Evolutionary conservation across 169 alveolate species (phyloP), one percentile per base, ranked within the genome.

Genomic region (Plasmodium chabaudi): DNA sequence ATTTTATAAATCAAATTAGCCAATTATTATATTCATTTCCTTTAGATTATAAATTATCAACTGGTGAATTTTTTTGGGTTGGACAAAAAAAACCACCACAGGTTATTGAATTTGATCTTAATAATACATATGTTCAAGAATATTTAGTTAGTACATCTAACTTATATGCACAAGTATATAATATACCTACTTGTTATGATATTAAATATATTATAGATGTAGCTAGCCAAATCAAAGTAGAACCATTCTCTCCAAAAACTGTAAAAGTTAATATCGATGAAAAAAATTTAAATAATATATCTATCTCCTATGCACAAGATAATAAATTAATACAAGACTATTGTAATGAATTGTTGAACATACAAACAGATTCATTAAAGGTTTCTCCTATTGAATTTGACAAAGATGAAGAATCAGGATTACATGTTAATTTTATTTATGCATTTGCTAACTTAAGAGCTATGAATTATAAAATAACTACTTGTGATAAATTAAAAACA

Each of bases 31-130:
- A 96, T 87, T 95, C 98, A 59, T 98, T 98, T 96, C 99, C 99
- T 0, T 94, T 92, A 44, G 99, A 98, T 72, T 98, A 98, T 84
- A 93, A 87, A 71, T 97, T 97, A 56, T 91, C 95, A n/a, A 98
- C 97, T 70, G 99, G 99, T 2, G 92, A 95, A 12, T 96, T 93
- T 65, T 99, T 99, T 94, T 99, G 99, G 99, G 93, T 98, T 44
- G 99, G 99, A 15, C 99, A 99, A 13, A 99, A 99, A 89, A 95
- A 99, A 91, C 96, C 98, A n/a, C 99, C 99, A 9, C 88, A 89
- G 55, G 98, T 99, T 12, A 93, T 97, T 10, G 88, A 87, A 49
- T 97, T 96, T 75, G 98, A 97, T 82, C 69, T 94, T 6, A 88
- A 93, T 47, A 98, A 98, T 88, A 96, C 88, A 1, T 87, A 93